phyloP scores from a whole-genome alignment of 2,329 filamentous ascomycete species.

The Aureobasidium zeae region DNA sequence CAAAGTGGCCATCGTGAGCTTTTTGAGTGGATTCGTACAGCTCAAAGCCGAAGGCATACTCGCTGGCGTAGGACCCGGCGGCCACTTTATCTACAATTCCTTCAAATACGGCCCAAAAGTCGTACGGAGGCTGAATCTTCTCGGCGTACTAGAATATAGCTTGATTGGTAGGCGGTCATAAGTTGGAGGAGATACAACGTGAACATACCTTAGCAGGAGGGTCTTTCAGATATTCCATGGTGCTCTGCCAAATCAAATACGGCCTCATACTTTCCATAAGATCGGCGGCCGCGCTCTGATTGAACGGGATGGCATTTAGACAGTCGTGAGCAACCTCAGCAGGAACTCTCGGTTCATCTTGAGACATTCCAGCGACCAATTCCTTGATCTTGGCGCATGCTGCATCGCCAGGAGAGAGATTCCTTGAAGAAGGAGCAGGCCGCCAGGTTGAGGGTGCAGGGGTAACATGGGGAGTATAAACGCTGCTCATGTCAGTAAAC shows the following conservation, averaged over 20 bases:
- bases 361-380: too few relatives aligned
- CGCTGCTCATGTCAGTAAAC: too few relatives aligned
- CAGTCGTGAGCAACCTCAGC: slow-evolving; percentile 39
- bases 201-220: slow-evolving; percentile 31
- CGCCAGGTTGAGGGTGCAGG: too few relatives aligned
- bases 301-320: slow-evolving; percentile 38
- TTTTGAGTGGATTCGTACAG: slow-evolving; percentile 45
- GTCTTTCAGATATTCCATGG: slow-evolving; percentile 35
- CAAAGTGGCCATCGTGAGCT: slow-evolving; percentile 58
- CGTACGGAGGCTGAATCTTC: slow-evolving; percentile 37
- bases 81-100: slow-evolving; percentile 32
- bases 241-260: slow-evolving; percentile 40
- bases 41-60: slow-evolving; percentile 40
- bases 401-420: too few relatives aligned
- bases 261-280: slow-evolving; percentile 36
- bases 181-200: neutral
- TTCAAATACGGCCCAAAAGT: slow-evolving; percentile 33
- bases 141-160: slow-evolving; percentile 31
- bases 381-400: too few relatives aligned
- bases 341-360: slow-evolving; percentile 36
- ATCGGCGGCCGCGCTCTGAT: slow-evolving; percentile 31
- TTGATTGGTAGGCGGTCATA: neutral
- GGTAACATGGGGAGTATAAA: too few relatives aligned
- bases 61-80: slow-evolving; percentile 31
- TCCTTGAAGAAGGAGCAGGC: too few relatives aligned